Evolutionary conservation across 1,284 basidiomycete species (phyloP), one percentile per base, ranked within the genome.

Genomic region (Papiliotrema nemorosa): DNA sequence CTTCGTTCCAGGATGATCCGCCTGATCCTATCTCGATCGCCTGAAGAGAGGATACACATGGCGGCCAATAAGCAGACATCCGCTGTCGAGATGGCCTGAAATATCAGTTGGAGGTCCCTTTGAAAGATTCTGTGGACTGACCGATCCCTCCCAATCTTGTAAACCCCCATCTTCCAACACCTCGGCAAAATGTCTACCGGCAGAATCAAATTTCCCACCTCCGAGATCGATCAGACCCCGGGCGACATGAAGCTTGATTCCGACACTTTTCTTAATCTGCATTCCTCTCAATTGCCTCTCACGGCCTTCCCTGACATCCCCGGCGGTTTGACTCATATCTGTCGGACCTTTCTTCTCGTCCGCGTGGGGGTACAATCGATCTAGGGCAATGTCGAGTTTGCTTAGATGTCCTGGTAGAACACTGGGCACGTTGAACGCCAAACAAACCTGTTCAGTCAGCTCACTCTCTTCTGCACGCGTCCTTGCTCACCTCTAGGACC

Each of bases 121-220:
- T 36, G 9, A n/a, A 41, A 39, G 20, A 20, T 36, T 3, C 33
- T 10, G 10, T 16, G 22, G 20, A 54, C 64, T 55, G 33, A 66
- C 64, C 41, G 56, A 38, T 22, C 69, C 69, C 31, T 71, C 69
- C 62, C 65, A 71, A 5, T 65, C 68, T 6, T 50, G 62, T 24
- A 71, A 54, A 1, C 69, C 68, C 29, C 68, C 69, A 29, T 68
- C 63, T 36, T 70, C 70, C 3, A 49, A 54, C 5, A 69, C 52
- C 12, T 62, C 54, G 2, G 53, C 54, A 3, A 70, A 54, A 49
- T 69, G 63, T 22, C 58, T 54, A 0, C 58, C 67, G 0, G 67
- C 63, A 3, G 43, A 49, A n/a, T 46, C 51, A 49, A 51, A 71
- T 13, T 67, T 60, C 34, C 42, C 34, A 9, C 54, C 35, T 21